These are phyloP conservation scores for Amanita thiersii DNA, from an alignment of 768 basidiomycete species.

Conservation along the genomic window DNA sequence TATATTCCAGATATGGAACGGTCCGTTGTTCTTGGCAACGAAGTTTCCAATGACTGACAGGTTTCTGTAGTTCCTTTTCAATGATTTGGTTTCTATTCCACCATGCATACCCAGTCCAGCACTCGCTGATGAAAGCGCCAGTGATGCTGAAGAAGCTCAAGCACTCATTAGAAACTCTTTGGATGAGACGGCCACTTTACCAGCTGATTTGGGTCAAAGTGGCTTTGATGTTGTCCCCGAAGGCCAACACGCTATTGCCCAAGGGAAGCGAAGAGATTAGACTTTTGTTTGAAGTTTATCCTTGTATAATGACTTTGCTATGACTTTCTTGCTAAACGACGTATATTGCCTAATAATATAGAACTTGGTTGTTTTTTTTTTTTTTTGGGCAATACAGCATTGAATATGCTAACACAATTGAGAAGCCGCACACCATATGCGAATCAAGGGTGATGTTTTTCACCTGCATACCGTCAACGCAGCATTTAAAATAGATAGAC, in stretches of 20 bases:
- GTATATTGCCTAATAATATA: too few relatives aligned
- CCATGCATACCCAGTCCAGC: conserved; percentile 50
- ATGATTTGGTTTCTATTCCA: conserved; percentile 66
- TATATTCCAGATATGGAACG: conserved; percentile 67
- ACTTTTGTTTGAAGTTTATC: not conserved
- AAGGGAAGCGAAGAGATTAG: conserved; percentile 7
- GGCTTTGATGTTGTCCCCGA: conserved; percentile 79
- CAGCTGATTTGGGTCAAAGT: conserved; percentile 71
- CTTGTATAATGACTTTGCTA: conserved; percentile 1
- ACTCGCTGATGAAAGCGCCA: conserved; percentile 22
- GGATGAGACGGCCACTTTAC: conserved; percentile 79
- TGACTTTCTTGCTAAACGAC: too few relatives aligned
- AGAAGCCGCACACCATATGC: too few relatives aligned
- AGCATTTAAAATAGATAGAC: too few relatives aligned
- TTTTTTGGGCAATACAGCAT: too few relatives aligned
- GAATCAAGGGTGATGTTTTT: too few relatives aligned
- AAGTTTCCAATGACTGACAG: conserved; percentile 9
- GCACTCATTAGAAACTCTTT: conserved; percentile 40
- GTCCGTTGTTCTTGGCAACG: conserved; percentile 29
- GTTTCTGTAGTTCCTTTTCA: conserved; percentile 71
- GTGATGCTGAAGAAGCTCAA: conserved; percentile 53
- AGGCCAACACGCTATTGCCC: conserved; percentile 26
- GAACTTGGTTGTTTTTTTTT: too few relatives aligned
- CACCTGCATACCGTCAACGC: too few relatives aligned
- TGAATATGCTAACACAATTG: too few relatives aligned